Base-by-base conservation (phyloP, 805 yeast species). In the Candida ficus region DNA sequence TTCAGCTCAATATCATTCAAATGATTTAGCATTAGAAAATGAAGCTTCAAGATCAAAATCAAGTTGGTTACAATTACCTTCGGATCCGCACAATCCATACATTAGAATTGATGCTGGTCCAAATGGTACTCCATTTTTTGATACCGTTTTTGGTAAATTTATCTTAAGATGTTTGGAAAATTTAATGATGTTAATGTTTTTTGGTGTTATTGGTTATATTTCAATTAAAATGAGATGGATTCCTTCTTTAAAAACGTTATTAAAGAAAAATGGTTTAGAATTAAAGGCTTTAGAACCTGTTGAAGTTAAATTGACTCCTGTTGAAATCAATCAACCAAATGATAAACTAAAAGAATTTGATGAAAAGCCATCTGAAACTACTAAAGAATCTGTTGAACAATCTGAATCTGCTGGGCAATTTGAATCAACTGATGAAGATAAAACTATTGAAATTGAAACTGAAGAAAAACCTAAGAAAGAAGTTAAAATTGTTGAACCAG, bases 101-200 rank as follows among this genome's bases (percentile, higher is more conserved):
- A 35, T 57, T n/a, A 39, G 53, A 29, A 49, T 59, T 6, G 64
- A 52, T 33, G 54, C 60, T 5, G 45, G 54, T 4, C 51, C 57
- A 12, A 19, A 11, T 20, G 40, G 46, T 19, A 37, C 37, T 3
- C 53, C 50, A 1, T 50, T 52, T 33, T 50, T 46, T 22, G 51
- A 45, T 18, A 42, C 57, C 2, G 49, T 41, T 4, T 33, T 63
- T 34, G 66, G 62, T 1, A 54, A 52, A 14, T 57, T 66, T 30
- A 39, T 61, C 4, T 58, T 59, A 29, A 57, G 64, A 39, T 41
- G 60, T 39, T 26, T 70, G 4, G 77, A 73, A 48, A 68, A 70
- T 35, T 54, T 70, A 3, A 38, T 68, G 29, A 57, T 68, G 38
- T 47, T 68, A n/a, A 27, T 63, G 5, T 43, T 68, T 4, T 42